Evolutionary conservation across 2,329 filamentous ascomycete genomes (phyloP).

Genomic region (Grosmannia serpens): DNA sequence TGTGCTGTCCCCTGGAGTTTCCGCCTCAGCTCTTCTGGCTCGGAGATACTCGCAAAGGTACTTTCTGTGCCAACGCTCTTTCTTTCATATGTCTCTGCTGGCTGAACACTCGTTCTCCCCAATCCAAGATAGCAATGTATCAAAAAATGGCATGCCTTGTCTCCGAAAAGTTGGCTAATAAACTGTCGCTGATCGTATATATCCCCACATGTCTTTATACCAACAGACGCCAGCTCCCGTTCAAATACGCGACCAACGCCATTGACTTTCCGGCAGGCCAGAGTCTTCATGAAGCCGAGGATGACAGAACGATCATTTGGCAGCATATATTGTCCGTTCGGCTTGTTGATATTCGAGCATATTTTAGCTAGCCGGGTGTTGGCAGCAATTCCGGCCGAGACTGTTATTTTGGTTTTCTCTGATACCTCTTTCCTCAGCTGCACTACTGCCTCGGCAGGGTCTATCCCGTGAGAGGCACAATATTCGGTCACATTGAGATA

Average conservation of each 20-base stretch:
- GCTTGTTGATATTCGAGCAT: constrained; percentile 90
- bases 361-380: constrained; percentile 95
- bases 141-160: constrained; percentile 82
- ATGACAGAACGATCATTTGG: constrained; percentile 62
- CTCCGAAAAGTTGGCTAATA: constrained; percentile 69
- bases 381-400: constrained; percentile 87
- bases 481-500: constrained; percentile 92
- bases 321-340: constrained; percentile 79
- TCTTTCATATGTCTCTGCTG: constrained; percentile 77
- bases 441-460: constrained; percentile 60
- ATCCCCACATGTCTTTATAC: constrained; percentile 79
- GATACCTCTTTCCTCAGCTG: constrained; percentile 69
- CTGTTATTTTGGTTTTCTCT: constrained; percentile 67
- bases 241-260: constrained; percentile 92
- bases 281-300: constrained; percentile 71
- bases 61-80: constrained; percentile 92
- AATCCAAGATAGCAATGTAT: constrained; percentile 76
- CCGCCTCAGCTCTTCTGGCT: constrained; percentile 54
- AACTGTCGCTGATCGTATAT: constrained; percentile 68
- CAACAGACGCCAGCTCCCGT: constrained; percentile 77
- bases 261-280: constrained; percentile 85
- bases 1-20: constrained; percentile 74
- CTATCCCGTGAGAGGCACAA: constrained; percentile 56
- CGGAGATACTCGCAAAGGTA: constrained; percentile 73
- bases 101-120: constrained; percentile 73